Percentiles rank a stretch among this genome's conserved stretches.
phyloP scores from a whole-genome alignment of 306 rosid genomes.

The Vicia sativa region DNA sequence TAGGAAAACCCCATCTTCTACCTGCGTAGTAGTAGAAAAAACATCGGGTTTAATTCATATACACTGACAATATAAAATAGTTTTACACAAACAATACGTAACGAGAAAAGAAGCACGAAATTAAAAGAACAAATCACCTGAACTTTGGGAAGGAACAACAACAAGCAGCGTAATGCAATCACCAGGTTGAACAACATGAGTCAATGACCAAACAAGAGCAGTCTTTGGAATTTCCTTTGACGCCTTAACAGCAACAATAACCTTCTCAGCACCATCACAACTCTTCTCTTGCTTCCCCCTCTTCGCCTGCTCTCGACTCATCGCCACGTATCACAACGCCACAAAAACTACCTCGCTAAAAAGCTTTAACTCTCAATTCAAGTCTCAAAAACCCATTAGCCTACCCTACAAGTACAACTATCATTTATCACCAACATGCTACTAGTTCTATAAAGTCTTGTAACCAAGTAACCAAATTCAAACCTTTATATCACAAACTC shows the following conservation, averaged over 20 bases:
- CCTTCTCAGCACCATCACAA: slow-evolving; percentile 81
- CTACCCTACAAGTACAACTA: slow-evolving; percentile 49
- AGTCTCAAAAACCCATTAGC: slow-evolving; percentile 46
- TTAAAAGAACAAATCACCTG: slow-evolving; percentile 56
- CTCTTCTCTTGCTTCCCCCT: slow-evolving; percentile 77
- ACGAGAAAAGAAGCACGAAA: slow-evolving; percentile 12
- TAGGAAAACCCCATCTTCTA: slow-evolving; percentile 90
- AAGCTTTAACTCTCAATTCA: slow-evolving; percentile 47
- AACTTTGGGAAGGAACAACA: slow-evolving; percentile 86
- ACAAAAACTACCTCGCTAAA: slow-evolving; percentile 32
- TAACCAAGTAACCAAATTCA: slow-evolving; percentile 49
- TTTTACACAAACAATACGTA: neutral
- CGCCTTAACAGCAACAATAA: slow-evolving; percentile 93
- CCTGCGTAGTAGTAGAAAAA: slow-evolving; percentile 53
- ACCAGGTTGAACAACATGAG: slow-evolving; percentile 98
- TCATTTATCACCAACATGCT: no score
- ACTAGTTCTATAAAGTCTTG: no score
- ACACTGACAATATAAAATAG: neutral
- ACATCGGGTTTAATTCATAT: neutral
- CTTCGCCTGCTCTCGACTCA: slow-evolving; percentile 79
- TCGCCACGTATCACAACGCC: slow-evolving; percentile 37
- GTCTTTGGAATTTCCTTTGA: slow-evolving; percentile 89
- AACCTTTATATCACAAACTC: slow-evolving; percentile 19
- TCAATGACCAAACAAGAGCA: slow-evolving; percentile 94
- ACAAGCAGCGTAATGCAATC: slow-evolving; percentile 93